Percentiles rank a stretch among this genome's conserved stretches.
phyloP scores from a whole-genome alignment of 495 filamentous ascomycete genomes.

The Trypethelium eluteriae region DNA sequence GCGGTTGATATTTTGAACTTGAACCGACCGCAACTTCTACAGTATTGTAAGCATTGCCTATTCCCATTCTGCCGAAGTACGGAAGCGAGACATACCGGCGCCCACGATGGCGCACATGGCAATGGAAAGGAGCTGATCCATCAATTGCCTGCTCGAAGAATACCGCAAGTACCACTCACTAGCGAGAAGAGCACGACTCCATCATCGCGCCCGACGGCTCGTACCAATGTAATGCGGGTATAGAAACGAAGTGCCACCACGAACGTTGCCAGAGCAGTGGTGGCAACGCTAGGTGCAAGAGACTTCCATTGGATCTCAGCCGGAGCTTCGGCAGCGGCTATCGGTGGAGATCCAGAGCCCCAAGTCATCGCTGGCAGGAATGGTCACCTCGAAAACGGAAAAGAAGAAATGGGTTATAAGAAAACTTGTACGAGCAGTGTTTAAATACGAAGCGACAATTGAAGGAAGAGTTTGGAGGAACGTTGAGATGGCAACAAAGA shows the following conservation, averaged over 20 bases:
- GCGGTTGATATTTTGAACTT: neutral
- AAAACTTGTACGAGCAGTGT: neutral
- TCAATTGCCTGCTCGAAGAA: neutral
- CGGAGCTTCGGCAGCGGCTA: constrained; percentile 4
- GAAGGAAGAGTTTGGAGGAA: neutral
- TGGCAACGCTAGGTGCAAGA: constrained; percentile 21
- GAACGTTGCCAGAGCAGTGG: constrained; percentile 14
- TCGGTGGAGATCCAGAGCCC: constrained; percentile 3
- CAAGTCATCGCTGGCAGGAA: neutral
- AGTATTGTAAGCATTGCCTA: constrained; percentile 4
- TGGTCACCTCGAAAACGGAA: neutral
- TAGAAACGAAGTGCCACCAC: constrained; percentile 28
- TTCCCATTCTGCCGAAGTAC: constrained; percentile 3
- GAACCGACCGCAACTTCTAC: constrained; percentile 9
- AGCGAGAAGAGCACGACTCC: constrained; percentile 27
- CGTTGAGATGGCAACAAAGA: neutral
- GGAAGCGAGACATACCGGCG: constrained; percentile 8
- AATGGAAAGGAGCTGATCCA: constrained; percentile 18
- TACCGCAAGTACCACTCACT: constrained; percentile 13
- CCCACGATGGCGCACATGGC: constrained; percentile 20
- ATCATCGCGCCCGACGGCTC: constrained; percentile 28
- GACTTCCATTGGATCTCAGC: constrained; percentile 22
- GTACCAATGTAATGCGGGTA: constrained; percentile 22
- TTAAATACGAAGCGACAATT: neutral
- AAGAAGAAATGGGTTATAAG: neutral